Conservation (phyloP, 331 rosid genomes). For the Malus hybrid region DNA sequence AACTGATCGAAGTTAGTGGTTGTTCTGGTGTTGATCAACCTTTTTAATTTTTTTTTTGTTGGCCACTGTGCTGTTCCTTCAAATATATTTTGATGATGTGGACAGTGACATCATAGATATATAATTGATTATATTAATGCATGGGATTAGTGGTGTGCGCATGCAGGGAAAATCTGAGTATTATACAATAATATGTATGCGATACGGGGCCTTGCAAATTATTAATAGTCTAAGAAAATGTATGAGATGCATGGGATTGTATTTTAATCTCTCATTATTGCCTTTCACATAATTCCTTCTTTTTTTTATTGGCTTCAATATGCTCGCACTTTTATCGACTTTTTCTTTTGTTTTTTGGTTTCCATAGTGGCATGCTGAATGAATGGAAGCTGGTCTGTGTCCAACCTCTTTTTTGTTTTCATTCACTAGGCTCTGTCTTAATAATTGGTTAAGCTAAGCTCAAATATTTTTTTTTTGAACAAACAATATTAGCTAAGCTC, state of each 20-base stretch:
- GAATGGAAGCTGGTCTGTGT: neutral
- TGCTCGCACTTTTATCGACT: neutral
- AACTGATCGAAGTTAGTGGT: neutral
- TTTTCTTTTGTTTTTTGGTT: neutral
- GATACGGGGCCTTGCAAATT: neutral
- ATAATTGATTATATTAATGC: neutral
- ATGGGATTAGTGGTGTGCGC: neutral
- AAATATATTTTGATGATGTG: neutral
- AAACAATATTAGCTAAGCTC: too few species aligned
- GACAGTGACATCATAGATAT: neutral
- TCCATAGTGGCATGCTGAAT: neutral
- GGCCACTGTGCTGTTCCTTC: neutral
- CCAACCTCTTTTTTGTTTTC: neutral
- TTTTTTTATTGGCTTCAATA: neutral
- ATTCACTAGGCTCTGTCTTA: neutral
- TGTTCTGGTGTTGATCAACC: conserved; percentile 5
- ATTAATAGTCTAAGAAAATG: neutral
- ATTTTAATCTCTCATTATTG: neutral
- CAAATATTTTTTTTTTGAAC: too few species aligned
- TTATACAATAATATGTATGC: neutral
- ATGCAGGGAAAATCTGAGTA: neutral
- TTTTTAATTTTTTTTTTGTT: neutral
- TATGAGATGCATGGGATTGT: neutral
- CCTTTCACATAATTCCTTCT: neutral
- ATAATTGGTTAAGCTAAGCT: neutral